phyloP scores from a whole-genome alignment of 345 rosid species.

The Sapria himalayana region DNA sequence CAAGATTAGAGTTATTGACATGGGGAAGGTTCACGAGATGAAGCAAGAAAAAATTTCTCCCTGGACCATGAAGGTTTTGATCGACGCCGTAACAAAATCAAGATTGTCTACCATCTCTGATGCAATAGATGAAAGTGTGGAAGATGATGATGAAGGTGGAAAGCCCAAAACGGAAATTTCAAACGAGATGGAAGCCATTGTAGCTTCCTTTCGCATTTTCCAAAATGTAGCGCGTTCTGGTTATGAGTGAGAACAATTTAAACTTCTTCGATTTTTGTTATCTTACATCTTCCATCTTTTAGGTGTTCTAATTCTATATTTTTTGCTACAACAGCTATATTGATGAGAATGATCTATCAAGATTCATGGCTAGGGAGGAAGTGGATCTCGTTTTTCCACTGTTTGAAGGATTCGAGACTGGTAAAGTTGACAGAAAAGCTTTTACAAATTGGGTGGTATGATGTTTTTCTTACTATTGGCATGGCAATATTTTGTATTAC shows the following conservation, averaged over 20 bases:
- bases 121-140: slow-evolving; percentile 18
- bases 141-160: slow-evolving; percentile 26
- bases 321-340: slow-evolving; percentile 23
- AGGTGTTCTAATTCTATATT: slow-evolving; percentile 1
- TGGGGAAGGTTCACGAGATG: slow-evolving; percentile 41
- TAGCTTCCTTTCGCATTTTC: slow-evolving; percentile 43
- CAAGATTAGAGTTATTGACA: slow-evolving; percentile 38
- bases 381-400: slow-evolving; percentile 26
- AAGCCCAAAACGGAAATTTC: slow-evolving; percentile 32
- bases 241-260: slow-evolving; percentile 22
- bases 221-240: slow-evolving; percentile 34
- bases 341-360: slow-evolving; percentile 46
- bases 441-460: slow-evolving; percentile 53
- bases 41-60: slow-evolving; percentile 43
- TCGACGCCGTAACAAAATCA: slow-evolving; percentile 26
- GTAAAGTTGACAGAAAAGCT: slow-evolving; percentile 36
- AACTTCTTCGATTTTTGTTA: background rate
- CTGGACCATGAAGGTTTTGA: slow-evolving; percentile 56
- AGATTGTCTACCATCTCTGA: slow-evolving; percentile 22
- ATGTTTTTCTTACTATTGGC: background rate
- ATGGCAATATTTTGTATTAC: too few species aligned
- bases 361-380: slow-evolving; percentile 40
- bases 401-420: slow-evolving; percentile 32
- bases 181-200: slow-evolving; percentile 50
- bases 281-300: background rate